Conservation (phyloP, 2,329 filamentous ascomycete species). For the Botryosphaeria dothidea region DNA sequence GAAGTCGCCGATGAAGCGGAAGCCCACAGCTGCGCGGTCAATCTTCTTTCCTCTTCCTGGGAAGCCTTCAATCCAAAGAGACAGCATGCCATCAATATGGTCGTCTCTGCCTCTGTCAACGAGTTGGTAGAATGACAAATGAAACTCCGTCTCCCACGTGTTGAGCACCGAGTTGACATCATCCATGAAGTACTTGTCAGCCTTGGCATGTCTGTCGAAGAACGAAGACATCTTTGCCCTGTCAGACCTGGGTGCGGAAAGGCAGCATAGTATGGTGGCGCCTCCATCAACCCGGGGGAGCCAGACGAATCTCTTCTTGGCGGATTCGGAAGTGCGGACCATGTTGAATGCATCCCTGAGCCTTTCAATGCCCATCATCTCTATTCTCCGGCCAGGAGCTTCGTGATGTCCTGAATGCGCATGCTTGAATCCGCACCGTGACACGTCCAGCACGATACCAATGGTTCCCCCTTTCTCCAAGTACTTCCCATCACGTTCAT, state of each 20-base stretch:
- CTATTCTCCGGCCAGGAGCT: not conserved
- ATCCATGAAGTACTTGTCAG: slow-evolving; percentile 28
- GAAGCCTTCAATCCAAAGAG: not conserved
- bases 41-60: slow-evolving; percentile 9
- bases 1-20: slow-evolving; percentile 34
- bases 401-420: not conserved
- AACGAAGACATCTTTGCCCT: slow-evolving; percentile 23
- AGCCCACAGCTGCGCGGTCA: slow-evolving; percentile 25
- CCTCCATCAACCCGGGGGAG: not conserved
- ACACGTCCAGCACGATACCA: not conserved
- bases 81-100: not conserved
- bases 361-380: not conserved
- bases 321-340: not conserved
- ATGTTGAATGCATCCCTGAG: not conserved
- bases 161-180: slow-evolving; percentile 28
- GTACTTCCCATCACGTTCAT: not conserved
- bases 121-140: slow-evolving; percentile 30
- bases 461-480: not conserved
- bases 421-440: not conserved
- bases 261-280: slow-evolving; percentile 21
- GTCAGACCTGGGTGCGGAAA: slow-evolving; percentile 19
- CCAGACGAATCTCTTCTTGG: slow-evolving; percentile 17
- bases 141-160: slow-evolving; percentile 34
- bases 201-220: slow-evolving; percentile 26
- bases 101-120: not conserved